Base-by-base conservation (phyloP, 805 yeast species). In the Sporopachydermia lactativora region DNA sequence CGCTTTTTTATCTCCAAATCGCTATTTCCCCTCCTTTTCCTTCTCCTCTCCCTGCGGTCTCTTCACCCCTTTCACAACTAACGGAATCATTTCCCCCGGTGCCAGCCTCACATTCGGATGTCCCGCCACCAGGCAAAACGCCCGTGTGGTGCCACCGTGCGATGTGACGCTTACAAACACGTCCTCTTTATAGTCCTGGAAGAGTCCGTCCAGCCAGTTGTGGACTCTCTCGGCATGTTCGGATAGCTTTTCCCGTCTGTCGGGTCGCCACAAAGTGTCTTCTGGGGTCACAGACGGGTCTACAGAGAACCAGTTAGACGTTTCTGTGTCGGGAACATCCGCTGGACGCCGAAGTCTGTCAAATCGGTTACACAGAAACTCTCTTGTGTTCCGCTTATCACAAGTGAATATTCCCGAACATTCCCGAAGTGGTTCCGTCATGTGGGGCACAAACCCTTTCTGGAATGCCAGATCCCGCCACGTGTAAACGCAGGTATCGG, bases 41-140 rank as follows among this genome's bases (percentile, higher is more conserved):
- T n/a, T n/a, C n/a, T n/a, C n/a, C n/a, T n/a, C n/a, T n/a, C n/a
- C n/a, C n/a, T n/a, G n/a, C n/a, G n/a, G n/a, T n/a, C n/a, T n/a
- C n/a, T n/a, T n/a, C n/a, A n/a, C n/a, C n/a, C n/a, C 74, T 48
- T 65, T 66, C 1, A 73, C 71, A 38, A 73, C 61, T 4, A 73
- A 66, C 1, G 78, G 76, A 34, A 72, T 63, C 66, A 73, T 67
- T 6, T 73, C 77, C 4, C 78, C 78, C 1, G 78, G 70, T 6
- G 65, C 66, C 19, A 73, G 59, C 4, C 67, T 58, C 49, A 71
- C 71, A 15, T 57, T 53, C 35, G 75, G 54, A 50, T 72, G 78
- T 16, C 63, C 63, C 41, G 69, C 51, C 2, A 65, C 76, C 45
- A 61, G 47, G 39, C 72, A 55, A 42, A 71, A 68, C 3, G 73